Evolutionary conservation across 495 filamentous ascomycete species (phyloP).

Genomic region (Hypoxylon intermedium): DNA sequence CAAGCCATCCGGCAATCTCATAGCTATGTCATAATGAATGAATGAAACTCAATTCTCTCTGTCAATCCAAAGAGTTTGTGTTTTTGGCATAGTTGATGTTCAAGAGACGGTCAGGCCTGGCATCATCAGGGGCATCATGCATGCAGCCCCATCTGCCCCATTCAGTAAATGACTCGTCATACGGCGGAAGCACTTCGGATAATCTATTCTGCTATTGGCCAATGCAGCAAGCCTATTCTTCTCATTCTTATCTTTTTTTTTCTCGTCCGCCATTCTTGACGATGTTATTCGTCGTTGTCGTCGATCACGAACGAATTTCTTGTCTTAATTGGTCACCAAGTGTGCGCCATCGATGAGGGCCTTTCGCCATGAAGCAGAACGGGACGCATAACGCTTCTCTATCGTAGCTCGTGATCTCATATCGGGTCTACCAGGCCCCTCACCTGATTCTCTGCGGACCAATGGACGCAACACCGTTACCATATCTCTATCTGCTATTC

Average conservation of each 20-base stretch:
- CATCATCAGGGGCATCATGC: too few relatives aligned
- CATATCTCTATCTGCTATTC: not conserved
- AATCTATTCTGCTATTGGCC: too few relatives aligned
- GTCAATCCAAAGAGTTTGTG: too few relatives aligned
- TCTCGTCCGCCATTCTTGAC: not conserved
- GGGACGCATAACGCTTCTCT: not conserved
- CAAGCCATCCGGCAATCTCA: too few relatives aligned
- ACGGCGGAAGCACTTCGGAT: too few relatives aligned
- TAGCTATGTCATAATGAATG: too few relatives aligned
- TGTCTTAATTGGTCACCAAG: conserved; percentile 21
- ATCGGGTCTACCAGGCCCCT: not conserved
- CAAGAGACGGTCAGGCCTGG: too few relatives aligned
- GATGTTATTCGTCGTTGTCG: conserved; percentile 20
- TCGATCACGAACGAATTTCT: conserved; percentile 18
- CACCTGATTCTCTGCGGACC: conserved; percentile 7
- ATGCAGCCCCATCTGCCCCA: too few relatives aligned
- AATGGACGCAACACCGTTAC: conserved; percentile 9
- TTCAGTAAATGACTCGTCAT: too few relatives aligned
- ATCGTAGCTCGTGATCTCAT: not conserved
- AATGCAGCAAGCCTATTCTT: conserved; percentile 18
- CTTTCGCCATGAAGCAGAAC: not conserved
- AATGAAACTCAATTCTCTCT: too few relatives aligned
- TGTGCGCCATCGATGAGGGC: conserved; percentile 15
- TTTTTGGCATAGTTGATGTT: too few relatives aligned
- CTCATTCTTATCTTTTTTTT: conserved; percentile 2